These are phyloP conservation scores for Termitomyces sp. DNA, from an alignment of 768 basidiomycete species.

Conservation along the genomic window DNA sequence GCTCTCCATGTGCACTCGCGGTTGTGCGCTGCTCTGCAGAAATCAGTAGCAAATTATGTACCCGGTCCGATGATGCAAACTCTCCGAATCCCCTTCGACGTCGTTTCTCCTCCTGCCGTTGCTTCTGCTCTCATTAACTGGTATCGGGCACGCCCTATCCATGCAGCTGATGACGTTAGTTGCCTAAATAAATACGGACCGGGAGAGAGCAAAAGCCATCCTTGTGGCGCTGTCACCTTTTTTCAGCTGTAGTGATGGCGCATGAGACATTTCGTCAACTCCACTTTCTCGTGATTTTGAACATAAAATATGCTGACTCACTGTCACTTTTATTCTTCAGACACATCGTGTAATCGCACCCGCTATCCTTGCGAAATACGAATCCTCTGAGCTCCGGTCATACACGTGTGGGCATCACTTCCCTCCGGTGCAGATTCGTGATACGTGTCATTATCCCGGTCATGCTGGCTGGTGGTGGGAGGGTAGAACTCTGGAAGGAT, in stretches of 20 bases:
- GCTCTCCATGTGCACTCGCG: background rate
- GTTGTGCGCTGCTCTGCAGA: background rate
- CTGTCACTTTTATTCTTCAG: background rate
- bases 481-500: constrained; percentile 5
- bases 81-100: background rate
- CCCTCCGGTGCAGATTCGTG: background rate
- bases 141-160: background rate
- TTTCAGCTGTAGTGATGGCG: background rate
- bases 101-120: background rate
- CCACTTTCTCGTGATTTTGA: background rate
- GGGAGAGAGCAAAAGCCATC: background rate
- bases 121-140: background rate
- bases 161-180: background rate
- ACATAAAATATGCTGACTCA: background rate
- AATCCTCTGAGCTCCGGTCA: background rate
- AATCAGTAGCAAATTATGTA: background rate
- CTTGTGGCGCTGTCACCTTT: background rate
- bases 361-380: background rate
- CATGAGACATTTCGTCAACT: constrained; percentile 1
- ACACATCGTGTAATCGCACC: background rate
- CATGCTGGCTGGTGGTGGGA: constrained; percentile 9
- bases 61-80: background rate
- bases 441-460: background rate
- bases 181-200: background rate
- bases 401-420: constrained; percentile 4